Base-by-base conservation (phyloP, 352 stramenopile species). In the Pseudoperonospora humuli region DNA sequence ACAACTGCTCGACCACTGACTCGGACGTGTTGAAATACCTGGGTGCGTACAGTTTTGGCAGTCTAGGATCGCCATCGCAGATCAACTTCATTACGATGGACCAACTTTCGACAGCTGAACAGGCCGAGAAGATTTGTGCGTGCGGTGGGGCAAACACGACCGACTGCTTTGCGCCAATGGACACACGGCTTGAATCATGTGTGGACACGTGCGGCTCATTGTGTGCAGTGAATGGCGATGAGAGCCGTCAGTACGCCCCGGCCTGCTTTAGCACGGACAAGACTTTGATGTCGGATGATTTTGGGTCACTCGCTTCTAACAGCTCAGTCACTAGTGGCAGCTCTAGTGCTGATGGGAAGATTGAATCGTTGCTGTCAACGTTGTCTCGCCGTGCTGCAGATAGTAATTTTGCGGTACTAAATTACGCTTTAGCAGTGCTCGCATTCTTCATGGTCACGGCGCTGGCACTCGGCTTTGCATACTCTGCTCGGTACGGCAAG, bases 11-110 rank as follows among this genome's bases (percentile, higher is more conserved):
- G 7, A 63, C 72, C 13, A 55, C 52, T 45, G 71, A 64, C 9
- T 58, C 63, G n/a, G 69, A 67, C 3, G 28, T 87, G 17, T 39
- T 90, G 36, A 39, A 61, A 8, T 74, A 67, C 25, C 78, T 91
- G 52, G 75, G 75, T 6, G 20, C 54, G 10, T 88, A 87, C 61
- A 81, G 75, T 38, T 80, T 85, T 49, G 61, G 71, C 38, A 64
- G 54, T n/a, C 24, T 85, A 19, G 74, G 75, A 18, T 84, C 74
- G 8, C 71, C 78, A 2, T 57, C 75, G 5, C 75, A 87, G 36
- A 65, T 88, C 39, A 84, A 86, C 28, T 73, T 88, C 14, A 74
- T 64, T 20, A 86, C 68, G 3, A 84, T 82, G 53, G 59, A 82
- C 37, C 50, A 81, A 31, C 39, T 77, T 7, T 50, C 55, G 3